Evolutionary conservation across 2,329 filamentous ascomycete genomes (phyloP).

Genomic region (Penicillium thymicola): DNA sequence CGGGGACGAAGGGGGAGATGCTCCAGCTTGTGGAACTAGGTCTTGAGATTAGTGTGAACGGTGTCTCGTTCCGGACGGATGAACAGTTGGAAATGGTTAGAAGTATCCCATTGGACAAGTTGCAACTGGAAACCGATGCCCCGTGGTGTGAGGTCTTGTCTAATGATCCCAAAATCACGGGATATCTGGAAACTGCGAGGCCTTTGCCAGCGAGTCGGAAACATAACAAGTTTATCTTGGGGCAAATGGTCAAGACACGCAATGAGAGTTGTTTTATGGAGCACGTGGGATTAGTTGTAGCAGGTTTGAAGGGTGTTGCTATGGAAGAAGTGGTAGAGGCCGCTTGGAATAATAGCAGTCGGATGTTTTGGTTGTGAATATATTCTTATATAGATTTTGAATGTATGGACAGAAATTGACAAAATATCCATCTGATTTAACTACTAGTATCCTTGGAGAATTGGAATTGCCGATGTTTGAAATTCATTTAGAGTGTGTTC

Average conservation of each 20-base stretch:
- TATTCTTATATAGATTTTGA: neutral
- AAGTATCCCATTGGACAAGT: constrained; percentile 38
- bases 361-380: constrained; percentile 30
- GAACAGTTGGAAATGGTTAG: constrained; percentile 45
- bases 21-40: constrained; percentile 36
- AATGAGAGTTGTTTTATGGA: constrained; percentile 53
- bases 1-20: constrained; percentile 60
- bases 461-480: neutral
- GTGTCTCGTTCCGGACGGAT: constrained; percentile 45
- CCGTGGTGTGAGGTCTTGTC: constrained; percentile 48
- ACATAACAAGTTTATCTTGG: constrained; percentile 48
- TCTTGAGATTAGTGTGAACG: constrained; percentile 50
- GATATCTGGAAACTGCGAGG: constrained; percentile 41
- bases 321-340: constrained; percentile 45
- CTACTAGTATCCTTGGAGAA: neutral
- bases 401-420: too few species aligned
- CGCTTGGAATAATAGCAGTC: constrained; percentile 38
- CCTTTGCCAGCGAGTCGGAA: constrained; percentile 46
- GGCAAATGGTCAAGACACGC: constrained; percentile 47
- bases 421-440: neutral
- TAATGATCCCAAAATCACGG: constrained; percentile 38
- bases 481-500: neutral
- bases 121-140: constrained; percentile 51
- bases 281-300: constrained; percentile 48
- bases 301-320: constrained; percentile 46